Percentiles rank a stretch among this genome's conserved stretches.
phyloP scores from a whole-genome alignment of 495 filamentous ascomycete species.

The Sabuloglossum arenarium region DNA sequence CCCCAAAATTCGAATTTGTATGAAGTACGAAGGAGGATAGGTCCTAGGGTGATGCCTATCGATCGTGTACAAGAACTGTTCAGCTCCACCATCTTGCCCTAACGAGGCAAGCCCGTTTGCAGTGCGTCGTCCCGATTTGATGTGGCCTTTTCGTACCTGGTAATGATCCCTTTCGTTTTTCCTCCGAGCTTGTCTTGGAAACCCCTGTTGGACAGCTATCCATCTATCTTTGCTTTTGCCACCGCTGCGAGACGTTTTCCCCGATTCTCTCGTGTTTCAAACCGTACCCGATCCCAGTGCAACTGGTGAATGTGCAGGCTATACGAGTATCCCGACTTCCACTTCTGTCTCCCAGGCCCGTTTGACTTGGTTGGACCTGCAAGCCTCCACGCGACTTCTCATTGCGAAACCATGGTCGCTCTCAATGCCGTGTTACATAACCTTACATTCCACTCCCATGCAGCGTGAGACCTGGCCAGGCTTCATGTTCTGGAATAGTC shows the following conservation, averaged over 20 bases:
- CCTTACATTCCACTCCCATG: background rate
- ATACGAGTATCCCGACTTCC: background rate
- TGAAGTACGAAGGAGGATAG: too few species aligned
- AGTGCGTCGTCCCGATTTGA: conserved; percentile 1
- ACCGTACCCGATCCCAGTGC: background rate
- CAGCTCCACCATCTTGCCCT: background rate
- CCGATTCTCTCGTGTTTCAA: conserved; percentile 1
- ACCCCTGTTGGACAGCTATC: background rate
- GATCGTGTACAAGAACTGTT: background rate
- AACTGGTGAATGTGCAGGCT: background rate
- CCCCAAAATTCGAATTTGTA: background rate
- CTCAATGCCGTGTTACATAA: background rate
- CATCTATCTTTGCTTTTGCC: background rate
- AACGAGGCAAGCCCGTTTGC: background rate
- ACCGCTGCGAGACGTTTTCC: background rate
- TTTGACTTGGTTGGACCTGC: background rate
- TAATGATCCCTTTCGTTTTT: conserved; percentile 1
- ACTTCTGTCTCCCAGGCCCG: background rate
- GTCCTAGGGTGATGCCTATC: background rate
- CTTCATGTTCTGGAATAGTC: background rate
- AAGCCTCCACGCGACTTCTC: conserved; percentile 2
- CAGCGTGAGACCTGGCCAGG: background rate
- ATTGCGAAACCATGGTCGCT: conserved; percentile 2
- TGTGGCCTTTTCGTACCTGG: conserved; percentile 1
- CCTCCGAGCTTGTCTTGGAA: background rate